Conservation (phyloP, 306 rosid genomes). For the Senna tora region DNA sequence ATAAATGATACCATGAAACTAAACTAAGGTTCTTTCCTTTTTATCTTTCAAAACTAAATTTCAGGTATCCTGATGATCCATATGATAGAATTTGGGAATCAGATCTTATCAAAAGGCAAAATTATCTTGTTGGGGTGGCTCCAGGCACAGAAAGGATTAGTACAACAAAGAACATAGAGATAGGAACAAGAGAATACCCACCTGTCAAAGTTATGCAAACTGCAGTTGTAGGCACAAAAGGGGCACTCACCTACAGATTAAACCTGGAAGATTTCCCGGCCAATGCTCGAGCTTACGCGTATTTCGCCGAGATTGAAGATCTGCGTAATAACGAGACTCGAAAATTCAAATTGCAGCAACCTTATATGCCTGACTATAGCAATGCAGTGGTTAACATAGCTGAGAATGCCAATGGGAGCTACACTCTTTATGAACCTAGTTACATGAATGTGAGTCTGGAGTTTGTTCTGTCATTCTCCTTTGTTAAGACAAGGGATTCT, state of each 20-base stretch:
- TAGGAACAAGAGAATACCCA: constrained; percentile 72
- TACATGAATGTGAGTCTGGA: constrained; percentile 88
- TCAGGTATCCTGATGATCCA: constrained; percentile 98
- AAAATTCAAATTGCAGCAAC: constrained; percentile 77
- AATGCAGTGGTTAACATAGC: constrained; percentile 91
- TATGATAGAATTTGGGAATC: constrained; percentile 98
- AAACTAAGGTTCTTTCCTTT: background rate
- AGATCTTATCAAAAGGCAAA: constrained; percentile 86
- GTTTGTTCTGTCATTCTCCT: constrained; percentile 84
- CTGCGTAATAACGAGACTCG: constrained; percentile 70
- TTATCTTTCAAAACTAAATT: background rate
- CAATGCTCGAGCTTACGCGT: constrained; percentile 85
- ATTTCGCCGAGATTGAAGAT: constrained; percentile 84
- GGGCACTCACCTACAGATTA: constrained; percentile 69
- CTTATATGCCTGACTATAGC: constrained; percentile 66
- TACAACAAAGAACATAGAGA: constrained; percentile 59
- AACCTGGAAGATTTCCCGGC: constrained; percentile 88
- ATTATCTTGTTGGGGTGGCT: constrained; percentile 88
- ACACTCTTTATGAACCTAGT: constrained; percentile 94
- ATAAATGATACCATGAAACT: background rate
- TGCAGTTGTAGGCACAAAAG: constrained; percentile 78
- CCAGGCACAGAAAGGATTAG: constrained; percentile 82
- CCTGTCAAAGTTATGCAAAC: constrained; percentile 92
- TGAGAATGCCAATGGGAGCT: constrained; percentile 92
- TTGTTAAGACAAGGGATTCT: constrained; percentile 75